A percentile compares a stretch with the other conserved stretches of the same genome.
Evolutionary conservation across 352 stramenopile species (phyloP).

Genomic region (Pythium vanterpoolii): DNA sequence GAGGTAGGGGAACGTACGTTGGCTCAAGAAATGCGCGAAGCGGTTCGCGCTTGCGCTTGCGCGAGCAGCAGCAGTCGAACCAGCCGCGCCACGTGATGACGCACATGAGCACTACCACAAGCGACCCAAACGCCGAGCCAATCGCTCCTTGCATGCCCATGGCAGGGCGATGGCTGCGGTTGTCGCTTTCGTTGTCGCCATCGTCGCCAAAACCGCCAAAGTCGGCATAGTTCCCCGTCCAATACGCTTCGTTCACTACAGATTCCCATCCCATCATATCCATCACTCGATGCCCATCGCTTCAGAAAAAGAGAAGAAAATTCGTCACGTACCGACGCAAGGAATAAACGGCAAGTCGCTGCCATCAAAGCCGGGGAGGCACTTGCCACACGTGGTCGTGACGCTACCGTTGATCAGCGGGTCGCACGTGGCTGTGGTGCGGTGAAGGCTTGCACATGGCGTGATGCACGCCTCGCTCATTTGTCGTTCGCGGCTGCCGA

Average conservation of each 20-base stretch:
- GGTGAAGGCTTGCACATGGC: constrained; percentile 5
- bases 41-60: background rate
- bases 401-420: background rate
- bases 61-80: constrained; percentile 20
- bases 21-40: constrained; percentile 10
- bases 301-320: too few species aligned
- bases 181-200: background rate
- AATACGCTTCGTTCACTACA: constrained; percentile 11
- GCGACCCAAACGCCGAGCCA: constrained; percentile 8
- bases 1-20: constrained; percentile 6
- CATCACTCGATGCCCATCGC: background rate
- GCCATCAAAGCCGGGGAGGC: constrained; percentile 13
- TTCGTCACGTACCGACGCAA: constrained; percentile 4
- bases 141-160: constrained; percentile 10
- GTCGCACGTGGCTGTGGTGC: background rate
- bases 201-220: background rate
- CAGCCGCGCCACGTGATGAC: constrained; percentile 20
- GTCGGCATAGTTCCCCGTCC: constrained; percentile 1
- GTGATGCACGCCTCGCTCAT: background rate
- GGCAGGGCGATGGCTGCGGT: background rate
- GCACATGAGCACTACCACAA: constrained; percentile 19
- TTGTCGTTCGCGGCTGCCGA: background rate
- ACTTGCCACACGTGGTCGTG: constrained; percentile 10
- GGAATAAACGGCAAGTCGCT: background rate
- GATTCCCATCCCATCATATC: background rate